Evolutionary conservation across 805 yeast genomes (phyloP).

Genomic region (Metschnikowia corniflorae): DNA sequence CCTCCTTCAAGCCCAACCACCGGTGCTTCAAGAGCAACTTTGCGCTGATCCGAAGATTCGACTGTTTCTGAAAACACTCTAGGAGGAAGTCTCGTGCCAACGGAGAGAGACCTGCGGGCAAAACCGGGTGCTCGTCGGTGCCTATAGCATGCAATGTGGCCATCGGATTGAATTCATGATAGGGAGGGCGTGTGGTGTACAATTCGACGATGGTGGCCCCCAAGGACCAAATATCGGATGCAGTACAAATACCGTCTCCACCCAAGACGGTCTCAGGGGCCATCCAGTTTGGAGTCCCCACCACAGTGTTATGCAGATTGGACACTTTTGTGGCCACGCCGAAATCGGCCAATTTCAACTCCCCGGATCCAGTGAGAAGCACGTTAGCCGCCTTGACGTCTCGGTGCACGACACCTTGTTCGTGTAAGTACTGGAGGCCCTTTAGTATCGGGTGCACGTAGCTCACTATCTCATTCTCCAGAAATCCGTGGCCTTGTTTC

Average conservation of each 20-base stretch:
- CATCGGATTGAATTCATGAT: constrained; percentile 69
- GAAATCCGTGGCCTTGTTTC: constrained; percentile 45
- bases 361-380: constrained; percentile 17
- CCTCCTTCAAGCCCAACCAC: constrained; percentile 45
- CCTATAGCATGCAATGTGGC: constrained; percentile 83
- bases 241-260: constrained; percentile 75
- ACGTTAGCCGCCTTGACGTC: constrained; percentile 60
- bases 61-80: constrained; percentile 71
- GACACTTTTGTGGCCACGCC: constrained; percentile 79
- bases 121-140: constrained; percentile 64
- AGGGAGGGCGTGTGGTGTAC: constrained; percentile 84
- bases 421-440: constrained; percentile 63
- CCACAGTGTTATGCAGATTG: constrained; percentile 37
- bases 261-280: constrained; percentile 91
- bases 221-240: constrained; percentile 89
- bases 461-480: constrained; percentile 49
- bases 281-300: constrained; percentile 98
- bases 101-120: constrained; percentile 51
- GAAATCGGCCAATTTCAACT: constrained; percentile 39
- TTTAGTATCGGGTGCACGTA: constrained; percentile 41
- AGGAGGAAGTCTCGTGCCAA: constrained; percentile 53
- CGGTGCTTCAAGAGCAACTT: constrained; percentile 51
- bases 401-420: constrained; percentile 74
- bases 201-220: constrained; percentile 95
- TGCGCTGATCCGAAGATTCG: constrained; percentile 56